Percentiles rank a stretch among this genome's conserved stretches.
These are phyloP conservation scores for Podila epicladia DNA, from an alignment of 192 early-diverging fungal species.

Conservation along the genomic window DNA sequence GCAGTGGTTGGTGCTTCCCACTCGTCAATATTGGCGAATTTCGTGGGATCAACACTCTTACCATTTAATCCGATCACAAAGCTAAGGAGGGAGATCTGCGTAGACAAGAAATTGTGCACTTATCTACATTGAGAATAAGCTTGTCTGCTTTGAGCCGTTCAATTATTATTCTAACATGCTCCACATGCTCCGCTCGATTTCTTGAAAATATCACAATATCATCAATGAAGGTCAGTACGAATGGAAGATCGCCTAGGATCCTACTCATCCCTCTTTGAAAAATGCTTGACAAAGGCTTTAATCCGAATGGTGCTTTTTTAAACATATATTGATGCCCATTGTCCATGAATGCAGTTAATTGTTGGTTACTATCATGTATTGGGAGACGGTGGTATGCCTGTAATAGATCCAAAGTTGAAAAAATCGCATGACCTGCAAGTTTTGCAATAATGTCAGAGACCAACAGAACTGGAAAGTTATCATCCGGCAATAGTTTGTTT, in stretches of 20 bases:
- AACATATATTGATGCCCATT: constrained; percentile 23
- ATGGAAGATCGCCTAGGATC: constrained; percentile 31
- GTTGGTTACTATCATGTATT: constrained; percentile 7
- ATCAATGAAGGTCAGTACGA: constrained; percentile 19
- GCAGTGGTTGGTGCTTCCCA: constrained; percentile 23
- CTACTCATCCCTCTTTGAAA: constrained; percentile 15
- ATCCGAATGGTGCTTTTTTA: constrained; percentile 29
- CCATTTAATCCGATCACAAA: constrained; percentile 16
- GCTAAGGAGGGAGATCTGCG: constrained; percentile 6
- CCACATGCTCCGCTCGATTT: neutral
- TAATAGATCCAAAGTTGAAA: constrained; percentile 14
- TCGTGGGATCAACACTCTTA: constrained; percentile 12
- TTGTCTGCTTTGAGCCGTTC: neutral
- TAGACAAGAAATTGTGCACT: too few species aligned
- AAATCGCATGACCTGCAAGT: constrained; percentile 7
- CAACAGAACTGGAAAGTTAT: constrained; percentile 25
- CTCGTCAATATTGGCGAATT: constrained; percentile 30
- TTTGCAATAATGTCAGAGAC: constrained; percentile 11
- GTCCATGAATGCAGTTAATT: constrained; percentile 20
- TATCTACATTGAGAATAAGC: too few species aligned
- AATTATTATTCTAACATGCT: constrained; percentile 6
- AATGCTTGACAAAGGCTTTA: constrained; percentile 28
- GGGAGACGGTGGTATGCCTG: neutral
- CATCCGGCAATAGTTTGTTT: constrained; percentile 8
- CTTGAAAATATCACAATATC: constrained; percentile 25